phyloP scores from a whole-genome alignment of 2,329 filamentous ascomycete species.

The Helotiales sp. region DNA sequence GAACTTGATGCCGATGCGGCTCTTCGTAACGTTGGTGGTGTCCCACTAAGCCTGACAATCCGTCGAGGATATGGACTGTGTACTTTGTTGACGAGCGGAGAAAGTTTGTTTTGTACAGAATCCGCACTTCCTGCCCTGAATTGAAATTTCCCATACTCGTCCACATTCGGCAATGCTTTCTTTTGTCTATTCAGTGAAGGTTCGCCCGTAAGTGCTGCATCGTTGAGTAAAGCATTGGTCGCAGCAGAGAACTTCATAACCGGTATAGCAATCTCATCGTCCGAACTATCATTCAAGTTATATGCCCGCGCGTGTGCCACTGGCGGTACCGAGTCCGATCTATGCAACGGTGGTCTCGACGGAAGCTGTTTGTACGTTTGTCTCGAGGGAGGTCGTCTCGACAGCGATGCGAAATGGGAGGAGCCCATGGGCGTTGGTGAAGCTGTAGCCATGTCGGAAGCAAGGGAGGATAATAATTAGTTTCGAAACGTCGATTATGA shows the following conservation, averaged over 20 bases:
- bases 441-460: slow-evolving; percentile 47
- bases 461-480: slow-evolving; percentile 12
- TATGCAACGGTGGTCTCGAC: slow-evolving; percentile 42
- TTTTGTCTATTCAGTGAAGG: slow-evolving; percentile 21
- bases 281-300: slow-evolving; percentile 78
- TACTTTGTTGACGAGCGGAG: slow-evolving; percentile 13
- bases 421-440: slow-evolving; percentile 57
- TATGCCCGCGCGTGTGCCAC: slow-evolving; percentile 43
- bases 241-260: slow-evolving; percentile 87
- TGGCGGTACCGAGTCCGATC: slow-evolving; percentile 17
- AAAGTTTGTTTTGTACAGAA: slow-evolving; percentile 6
- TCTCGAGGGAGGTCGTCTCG: slow-evolving; percentile 52
- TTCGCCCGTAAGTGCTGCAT: slow-evolving; percentile 44
- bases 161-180: slow-evolving; percentile 21
- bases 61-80: slow-evolving; percentile 32
- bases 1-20: slow-evolving; percentile 31
- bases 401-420: slow-evolving; percentile 46
- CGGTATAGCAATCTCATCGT: slow-evolving; percentile 88
- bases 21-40: slow-evolving; percentile 32
- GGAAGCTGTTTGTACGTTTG: slow-evolving; percentile 53
- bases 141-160: slow-evolving; percentile 14
- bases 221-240: slow-evolving; percentile 79
- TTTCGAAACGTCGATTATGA: slow-evolving; percentile 16
- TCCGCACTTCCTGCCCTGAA: slow-evolving; percentile 22
- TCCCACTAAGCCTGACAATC: slow-evolving; percentile 35